Evolutionary conservation across 164 flowering plant genomes (phyloP).

Genomic region (Magnolia changhungtana): DNA sequence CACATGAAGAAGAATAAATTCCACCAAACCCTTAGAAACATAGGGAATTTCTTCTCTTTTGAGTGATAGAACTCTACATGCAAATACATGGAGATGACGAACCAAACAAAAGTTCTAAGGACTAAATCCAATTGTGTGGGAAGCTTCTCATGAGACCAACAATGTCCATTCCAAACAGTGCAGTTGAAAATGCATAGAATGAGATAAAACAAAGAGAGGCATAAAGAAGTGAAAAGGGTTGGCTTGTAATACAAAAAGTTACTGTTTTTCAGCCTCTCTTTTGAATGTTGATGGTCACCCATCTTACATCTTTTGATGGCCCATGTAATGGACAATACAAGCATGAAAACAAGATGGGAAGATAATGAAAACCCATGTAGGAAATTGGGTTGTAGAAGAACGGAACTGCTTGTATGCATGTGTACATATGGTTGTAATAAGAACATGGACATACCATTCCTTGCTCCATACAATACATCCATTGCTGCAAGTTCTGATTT

Average conservation of each 20-base stretch:
- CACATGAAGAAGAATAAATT: constrained; percentile 19
- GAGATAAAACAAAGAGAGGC: constrained; percentile 43
- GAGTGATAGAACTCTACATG: constrained; percentile 19
- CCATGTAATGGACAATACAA: constrained; percentile 35
- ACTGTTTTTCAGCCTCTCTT: constrained; percentile 14
- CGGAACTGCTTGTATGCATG: constrained; percentile 14
- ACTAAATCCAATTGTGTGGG: constrained; percentile 22
- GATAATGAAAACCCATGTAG: constrained; percentile 44
- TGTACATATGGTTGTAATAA: constrained; percentile 4
- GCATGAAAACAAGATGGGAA: constrained; percentile 45
- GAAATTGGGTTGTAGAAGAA: constrained; percentile 44
- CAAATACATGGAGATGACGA: constrained; percentile 25
- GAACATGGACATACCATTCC: constrained; percentile 11
- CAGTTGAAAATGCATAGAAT: constrained; percentile 23
- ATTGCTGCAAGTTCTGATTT: neutral
- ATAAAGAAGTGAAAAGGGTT: constrained; percentile 36
- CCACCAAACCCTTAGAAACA: constrained; percentile 33
- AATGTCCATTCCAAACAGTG: constrained; percentile 26
- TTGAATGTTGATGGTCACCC: constrained; percentile 13
- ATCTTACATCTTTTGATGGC: constrained; percentile 24
- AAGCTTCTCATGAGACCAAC: constrained; percentile 25
- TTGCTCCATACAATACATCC: neutral
- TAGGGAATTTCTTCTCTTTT: constrained; percentile 12
- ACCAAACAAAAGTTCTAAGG: constrained; percentile 31
- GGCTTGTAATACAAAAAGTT: constrained; percentile 25